A percentile compares a stretch with the other conserved stretches of the same genome.
Conservation (phyloP, 306 rosid species). For the Pachyrhizus erosus region DNA sequence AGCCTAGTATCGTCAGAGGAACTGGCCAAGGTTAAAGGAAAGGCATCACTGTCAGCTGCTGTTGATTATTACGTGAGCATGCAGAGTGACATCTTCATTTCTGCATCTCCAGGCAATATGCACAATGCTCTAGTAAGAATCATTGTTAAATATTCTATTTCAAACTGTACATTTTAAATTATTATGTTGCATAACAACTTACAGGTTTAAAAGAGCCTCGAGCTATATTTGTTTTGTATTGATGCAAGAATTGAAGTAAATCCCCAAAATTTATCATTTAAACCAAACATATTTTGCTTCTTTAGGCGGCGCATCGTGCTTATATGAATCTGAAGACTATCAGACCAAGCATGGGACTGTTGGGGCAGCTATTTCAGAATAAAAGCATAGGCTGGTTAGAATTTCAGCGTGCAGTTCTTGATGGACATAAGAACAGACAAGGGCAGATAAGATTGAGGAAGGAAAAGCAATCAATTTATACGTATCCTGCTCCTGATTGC, state of each 20-base stretch:
- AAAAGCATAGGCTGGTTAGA: constrained; percentile 81
- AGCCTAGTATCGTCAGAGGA: constrained; percentile 76
- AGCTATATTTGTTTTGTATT: constrained; percentile 19
- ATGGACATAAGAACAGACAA: constrained; percentile 86
- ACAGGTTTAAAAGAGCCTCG: constrained; percentile 8
- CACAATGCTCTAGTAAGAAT: constrained; percentile 93
- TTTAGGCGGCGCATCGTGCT: constrained; percentile 87
- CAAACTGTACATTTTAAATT: constrained; percentile 7
- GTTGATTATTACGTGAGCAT: constrained; percentile 89
- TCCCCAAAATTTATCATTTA: constrained; percentile 30
- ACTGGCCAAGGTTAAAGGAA: constrained; percentile 75
- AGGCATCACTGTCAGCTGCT: constrained; percentile 92
- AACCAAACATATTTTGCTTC: constrained; percentile 32
- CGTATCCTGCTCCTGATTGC: constrained; percentile 98
- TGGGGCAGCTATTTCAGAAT: constrained; percentile 87
- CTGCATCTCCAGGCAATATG: constrained; percentile 99
- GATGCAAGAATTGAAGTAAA: constrained; percentile 29
- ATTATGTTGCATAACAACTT: constrained; percentile 2
- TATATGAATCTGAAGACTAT: constrained; percentile 85
- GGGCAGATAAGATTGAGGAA: constrained; percentile 86
- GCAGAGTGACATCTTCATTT: constrained; percentile 93
- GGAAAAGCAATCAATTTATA: constrained; percentile 88
- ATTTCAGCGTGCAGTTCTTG: constrained; percentile 65
- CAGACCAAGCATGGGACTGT: constrained; percentile 86
- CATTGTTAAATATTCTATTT: constrained; percentile 21